phyloP scores from a whole-genome alignment of 495 filamentous ascomycete genomes.

The Penicillium antarcticum region DNA sequence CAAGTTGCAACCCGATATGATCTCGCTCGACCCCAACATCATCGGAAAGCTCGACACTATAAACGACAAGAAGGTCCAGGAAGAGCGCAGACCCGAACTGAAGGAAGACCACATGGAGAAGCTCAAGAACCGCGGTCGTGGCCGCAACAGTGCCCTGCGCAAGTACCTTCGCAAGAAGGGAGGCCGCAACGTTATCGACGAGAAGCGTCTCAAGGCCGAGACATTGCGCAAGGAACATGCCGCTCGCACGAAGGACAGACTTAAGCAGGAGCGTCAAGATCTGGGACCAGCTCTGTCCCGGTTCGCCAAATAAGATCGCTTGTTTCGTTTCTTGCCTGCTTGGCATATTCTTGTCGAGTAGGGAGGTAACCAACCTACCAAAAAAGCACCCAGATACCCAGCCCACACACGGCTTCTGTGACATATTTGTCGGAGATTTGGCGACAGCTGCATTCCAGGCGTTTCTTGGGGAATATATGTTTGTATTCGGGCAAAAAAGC shows the following conservation, averaged over 20 bases:
- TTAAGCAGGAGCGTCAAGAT: slow-evolving; percentile 58
- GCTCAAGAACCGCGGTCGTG: slow-evolving; percentile 72
- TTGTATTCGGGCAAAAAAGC: slow-evolving; percentile 25
- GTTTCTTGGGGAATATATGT: slow-evolving; percentile 21
- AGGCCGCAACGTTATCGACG: slow-evolving; percentile 87
- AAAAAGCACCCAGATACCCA: slow-evolving; percentile 21
- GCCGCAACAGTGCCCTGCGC: slow-evolving; percentile 86
- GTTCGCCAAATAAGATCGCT: slow-evolving; percentile 52
- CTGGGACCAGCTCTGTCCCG: slow-evolving; percentile 69
- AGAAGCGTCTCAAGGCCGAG: slow-evolving; percentile 68
- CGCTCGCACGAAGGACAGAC: slow-evolving; percentile 58
- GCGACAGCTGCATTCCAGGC: slow-evolving; percentile 31
- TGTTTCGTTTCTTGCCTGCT: slow-evolving; percentile 21
- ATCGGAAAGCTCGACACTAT: slow-evolving; percentile 81
- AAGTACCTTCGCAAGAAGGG: slow-evolving; percentile 88
- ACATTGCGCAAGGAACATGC: slow-evolving; percentile 62
- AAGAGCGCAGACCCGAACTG: slow-evolving; percentile 71
- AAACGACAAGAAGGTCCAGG: slow-evolving; percentile 66
- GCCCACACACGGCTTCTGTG: slow-evolving; percentile 17
- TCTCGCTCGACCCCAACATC: slow-evolving; percentile 85
- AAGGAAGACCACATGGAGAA: slow-evolving; percentile 68
- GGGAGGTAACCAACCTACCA: slow-evolving; percentile 1
- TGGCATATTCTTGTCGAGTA: slow-evolving; percentile 12
- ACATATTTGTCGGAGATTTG: slow-evolving; percentile 12
- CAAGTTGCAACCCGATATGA: slow-evolving; percentile 97